Conservation (phyloP, 495 filamentous ascomycete species). For the Melanomma pulvis-pyrius region DNA sequence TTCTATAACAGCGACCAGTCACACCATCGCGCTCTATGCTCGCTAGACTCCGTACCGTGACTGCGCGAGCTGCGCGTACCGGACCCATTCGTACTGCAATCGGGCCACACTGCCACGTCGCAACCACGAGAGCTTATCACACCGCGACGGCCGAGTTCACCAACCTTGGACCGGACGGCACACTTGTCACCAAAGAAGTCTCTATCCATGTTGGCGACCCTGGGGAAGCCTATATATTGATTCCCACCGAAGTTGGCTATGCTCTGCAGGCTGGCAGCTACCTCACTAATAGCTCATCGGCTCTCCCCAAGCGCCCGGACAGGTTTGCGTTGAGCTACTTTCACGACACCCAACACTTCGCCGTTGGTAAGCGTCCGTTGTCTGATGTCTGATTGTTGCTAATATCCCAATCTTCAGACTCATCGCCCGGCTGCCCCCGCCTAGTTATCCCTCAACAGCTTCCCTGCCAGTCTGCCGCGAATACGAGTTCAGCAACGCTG, state of each 20-base stretch:
- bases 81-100: conserved; percentile 4
- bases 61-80: not conserved
- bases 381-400: conserved; percentile 18
- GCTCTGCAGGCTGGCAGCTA: conserved; percentile 23
- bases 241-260: conserved; percentile 26
- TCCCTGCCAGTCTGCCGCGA: conserved; percentile 21
- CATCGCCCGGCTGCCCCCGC: conserved; percentile 18
- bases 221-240: conserved; percentile 25
- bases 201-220: conserved; percentile 23
- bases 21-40: conserved; percentile 1
- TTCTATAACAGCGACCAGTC: not conserved
- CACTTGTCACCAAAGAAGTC: conserved; percentile 17
- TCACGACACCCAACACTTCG: conserved; percentile 26
- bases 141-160: conserved; percentile 25
- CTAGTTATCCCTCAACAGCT: conserved; percentile 27
- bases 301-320: conserved; percentile 11
- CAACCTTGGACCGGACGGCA: conserved; percentile 10
- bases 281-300: conserved; percentile 19
- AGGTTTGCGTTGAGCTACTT: conserved; percentile 16
- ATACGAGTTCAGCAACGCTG: conserved; percentile 19
- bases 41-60: not conserved
- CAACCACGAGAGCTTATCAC: conserved; percentile 22
- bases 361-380: conserved; percentile 7
- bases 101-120: conserved; percentile 8
- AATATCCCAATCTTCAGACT: conserved; percentile 20